These are phyloP conservation scores for Penicillium brasilianum DNA, from an alignment of 2,329 filamentous ascomycete genomes.

Conservation along the genomic window DNA sequence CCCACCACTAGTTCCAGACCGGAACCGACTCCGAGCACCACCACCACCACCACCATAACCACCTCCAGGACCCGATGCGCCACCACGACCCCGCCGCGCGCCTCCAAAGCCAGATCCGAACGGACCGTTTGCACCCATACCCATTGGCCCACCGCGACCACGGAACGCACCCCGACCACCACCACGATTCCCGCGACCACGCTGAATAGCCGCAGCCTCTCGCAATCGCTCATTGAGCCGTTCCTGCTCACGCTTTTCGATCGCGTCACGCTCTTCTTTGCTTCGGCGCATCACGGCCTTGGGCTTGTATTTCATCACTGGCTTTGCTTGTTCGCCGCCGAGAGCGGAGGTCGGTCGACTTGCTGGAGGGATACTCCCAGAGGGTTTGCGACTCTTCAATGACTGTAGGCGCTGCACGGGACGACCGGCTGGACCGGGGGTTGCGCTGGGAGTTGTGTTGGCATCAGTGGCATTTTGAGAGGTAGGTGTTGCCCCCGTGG, in stretches of 20 bases:
- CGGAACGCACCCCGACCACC: conserved; percentile 39
- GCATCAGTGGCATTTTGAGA: conserved; percentile 22
- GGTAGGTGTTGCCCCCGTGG: conserved; percentile 15
- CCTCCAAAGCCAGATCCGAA: conserved; percentile 36
- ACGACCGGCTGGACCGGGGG: conserved; percentile 32
- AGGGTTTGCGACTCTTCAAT: conserved; percentile 45
- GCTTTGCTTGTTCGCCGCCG: conserved; percentile 40
- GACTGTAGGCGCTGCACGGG: conserved; percentile 51
- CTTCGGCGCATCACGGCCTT: conserved; percentile 48
- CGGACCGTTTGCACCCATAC: conserved; percentile 35
- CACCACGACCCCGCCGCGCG: conserved; percentile 29
- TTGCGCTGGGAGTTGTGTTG: conserved; percentile 19
- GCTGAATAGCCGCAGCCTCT: conserved; percentile 48
- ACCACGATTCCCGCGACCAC: conserved; percentile 38
- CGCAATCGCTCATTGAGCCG: conserved; percentile 45
- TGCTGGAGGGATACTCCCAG: conserved; percentile 43
- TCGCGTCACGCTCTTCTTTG: conserved; percentile 53
- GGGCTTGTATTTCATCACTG: conserved; percentile 51
- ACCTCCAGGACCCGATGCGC: conserved; percentile 20
- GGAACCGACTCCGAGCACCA: conserved; percentile 33
- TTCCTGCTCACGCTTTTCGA: conserved; percentile 50
- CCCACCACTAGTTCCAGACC: conserved; percentile 35
- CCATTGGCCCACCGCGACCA: conserved; percentile 37
- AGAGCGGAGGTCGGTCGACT: conserved; percentile 29
- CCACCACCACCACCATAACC: conserved; percentile 34